phyloP scores from a whole-genome alignment of 2,329 filamentous ascomycete genomes.

The Venturia pyrina region DNA sequence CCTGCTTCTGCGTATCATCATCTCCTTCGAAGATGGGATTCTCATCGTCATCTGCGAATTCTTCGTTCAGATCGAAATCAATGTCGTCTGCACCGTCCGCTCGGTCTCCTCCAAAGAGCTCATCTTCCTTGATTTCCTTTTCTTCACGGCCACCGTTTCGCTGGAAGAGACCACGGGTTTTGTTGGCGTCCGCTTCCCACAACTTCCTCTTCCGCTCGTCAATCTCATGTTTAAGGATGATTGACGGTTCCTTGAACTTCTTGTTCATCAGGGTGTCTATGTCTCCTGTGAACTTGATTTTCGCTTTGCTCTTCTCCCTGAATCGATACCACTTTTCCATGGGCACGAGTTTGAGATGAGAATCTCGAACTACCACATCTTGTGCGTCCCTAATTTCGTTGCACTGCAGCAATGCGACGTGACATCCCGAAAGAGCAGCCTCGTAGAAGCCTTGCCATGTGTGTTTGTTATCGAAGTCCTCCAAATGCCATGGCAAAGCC shows the following conservation, averaged over 20 bases:
- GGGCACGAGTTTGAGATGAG: slow-evolving; percentile 59
- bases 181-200: slow-evolving; percentile 48
- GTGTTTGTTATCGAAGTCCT: slow-evolving; percentile 93
- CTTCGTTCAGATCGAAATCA: slow-evolving; percentile 55
- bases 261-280: slow-evolving; percentile 75
- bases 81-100: slow-evolving; percentile 54
- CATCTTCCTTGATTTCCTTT: slow-evolving; percentile 16
- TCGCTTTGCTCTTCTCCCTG: slow-evolving; percentile 64
- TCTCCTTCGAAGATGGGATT: slow-evolving; percentile 32
- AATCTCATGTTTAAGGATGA: slow-evolving; percentile 60
- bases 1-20: slow-evolving; percentile 50
- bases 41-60: slow-evolving; percentile 82
- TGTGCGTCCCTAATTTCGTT: slow-evolving; percentile 47
- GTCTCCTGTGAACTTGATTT: slow-evolving; percentile 69
- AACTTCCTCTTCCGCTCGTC: slow-evolving; percentile 35
- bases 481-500: slow-evolving; percentile 89
- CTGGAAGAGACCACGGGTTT: slow-evolving; percentile 1
- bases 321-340: slow-evolving; percentile 95
- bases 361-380: not conserved
- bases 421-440: slow-evolving; percentile 69
- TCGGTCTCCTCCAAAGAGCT: slow-evolving; percentile 32
- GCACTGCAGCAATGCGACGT: slow-evolving; percentile 66
- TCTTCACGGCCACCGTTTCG: slow-evolving; percentile 7
- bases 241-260: slow-evolving; percentile 66
- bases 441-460: slow-evolving; percentile 91